Evolutionary conservation across 345 rosid genomes (phyloP).

Genomic region (Litchi chinensis): DNA sequence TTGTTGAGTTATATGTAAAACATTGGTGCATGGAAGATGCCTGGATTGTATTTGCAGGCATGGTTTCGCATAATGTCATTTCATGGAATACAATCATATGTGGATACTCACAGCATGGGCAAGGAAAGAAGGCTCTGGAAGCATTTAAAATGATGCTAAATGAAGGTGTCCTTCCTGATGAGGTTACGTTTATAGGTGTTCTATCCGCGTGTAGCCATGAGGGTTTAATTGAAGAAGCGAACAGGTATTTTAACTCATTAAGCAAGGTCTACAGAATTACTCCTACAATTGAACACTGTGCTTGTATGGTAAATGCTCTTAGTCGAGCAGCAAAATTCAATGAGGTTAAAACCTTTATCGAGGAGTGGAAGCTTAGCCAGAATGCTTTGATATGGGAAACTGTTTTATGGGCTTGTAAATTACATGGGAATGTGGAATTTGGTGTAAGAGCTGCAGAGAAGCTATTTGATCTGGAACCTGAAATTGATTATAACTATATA

Average conservation of each 20-base stretch:
- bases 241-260: conserved; percentile 29
- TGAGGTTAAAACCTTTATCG: conserved; percentile 36
- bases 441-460: conserved; percentile 39
- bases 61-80: conserved; percentile 24
- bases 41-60: conserved; percentile 36
- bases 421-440: conserved; percentile 35
- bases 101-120: conserved; percentile 37
- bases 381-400: conserved; percentile 47
- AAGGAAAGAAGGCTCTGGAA: conserved; percentile 40
- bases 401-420: conserved; percentile 39
- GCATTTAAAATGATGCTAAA: conserved; percentile 42
- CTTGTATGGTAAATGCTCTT: conserved; percentile 42
- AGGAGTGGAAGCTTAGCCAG: conserved; percentile 26
- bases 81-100: conserved; percentile 46
- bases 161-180: conserved; percentile 40
- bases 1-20: conserved; percentile 43
- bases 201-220: conserved; percentile 42
- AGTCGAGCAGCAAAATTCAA: conserved; percentile 41
- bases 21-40: conserved; percentile 47
- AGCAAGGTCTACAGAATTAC: conserved; percentile 30
- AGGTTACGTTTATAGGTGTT: conserved; percentile 35
- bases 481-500: conserved; percentile 34
- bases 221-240: conserved; percentile 41
- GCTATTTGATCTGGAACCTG: conserved; percentile 42
- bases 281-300: conserved; percentile 39